phyloP scores from a whole-genome alignment of 2,329 filamentous ascomycete genomes.

The Plenodomus lindquistii region DNA sequence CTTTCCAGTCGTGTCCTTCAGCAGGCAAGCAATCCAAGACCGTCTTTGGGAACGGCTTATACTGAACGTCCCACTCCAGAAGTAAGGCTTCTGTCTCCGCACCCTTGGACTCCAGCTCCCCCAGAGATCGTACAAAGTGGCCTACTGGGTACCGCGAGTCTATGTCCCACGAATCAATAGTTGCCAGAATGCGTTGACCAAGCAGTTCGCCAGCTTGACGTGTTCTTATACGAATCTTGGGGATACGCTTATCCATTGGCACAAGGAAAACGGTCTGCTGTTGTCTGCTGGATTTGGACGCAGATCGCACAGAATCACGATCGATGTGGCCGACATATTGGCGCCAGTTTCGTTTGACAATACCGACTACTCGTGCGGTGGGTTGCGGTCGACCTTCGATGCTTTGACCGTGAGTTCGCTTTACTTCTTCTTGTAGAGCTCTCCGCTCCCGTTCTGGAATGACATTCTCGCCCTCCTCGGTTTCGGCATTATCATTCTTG shows the following conservation, averaged over 20 bases:
- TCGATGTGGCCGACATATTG: constrained; percentile 98
- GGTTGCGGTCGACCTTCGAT: constrained; percentile 81
- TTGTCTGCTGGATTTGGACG: constrained; percentile 74
- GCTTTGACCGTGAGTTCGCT: constrained; percentile 75
- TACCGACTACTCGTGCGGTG: constrained; percentile 87
- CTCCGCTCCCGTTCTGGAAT: constrained; percentile 85
- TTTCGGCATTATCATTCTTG: constrained; percentile 90
- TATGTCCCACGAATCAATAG: constrained; percentile 93
- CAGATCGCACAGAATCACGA: constrained; percentile 76
- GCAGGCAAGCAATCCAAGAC: constrained; percentile 89
- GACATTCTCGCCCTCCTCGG: constrained; percentile 71
- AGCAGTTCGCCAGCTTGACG: constrained; percentile 86
- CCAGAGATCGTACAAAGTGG: constrained; percentile 90
- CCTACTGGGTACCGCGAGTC: constrained; percentile 91
- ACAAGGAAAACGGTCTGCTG: constrained; percentile 94
- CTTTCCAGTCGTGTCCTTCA: constrained; percentile 92
- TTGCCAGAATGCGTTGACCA: constrained; percentile 88
- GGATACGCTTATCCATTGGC: constrained; percentile 97
- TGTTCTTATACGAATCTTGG: constrained; percentile 92
- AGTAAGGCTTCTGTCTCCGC: constrained; percentile 95
- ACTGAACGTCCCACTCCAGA: constrained; percentile 96
- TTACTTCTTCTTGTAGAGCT: constrained; percentile 89
- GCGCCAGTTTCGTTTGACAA: constrained; percentile 95
- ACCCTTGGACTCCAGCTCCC: constrained; percentile 94
- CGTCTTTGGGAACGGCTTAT: constrained; percentile 93